Base-by-base conservation (phyloP, 139 green algal genomes). In the Chlamydomonas applanata region DNA sequence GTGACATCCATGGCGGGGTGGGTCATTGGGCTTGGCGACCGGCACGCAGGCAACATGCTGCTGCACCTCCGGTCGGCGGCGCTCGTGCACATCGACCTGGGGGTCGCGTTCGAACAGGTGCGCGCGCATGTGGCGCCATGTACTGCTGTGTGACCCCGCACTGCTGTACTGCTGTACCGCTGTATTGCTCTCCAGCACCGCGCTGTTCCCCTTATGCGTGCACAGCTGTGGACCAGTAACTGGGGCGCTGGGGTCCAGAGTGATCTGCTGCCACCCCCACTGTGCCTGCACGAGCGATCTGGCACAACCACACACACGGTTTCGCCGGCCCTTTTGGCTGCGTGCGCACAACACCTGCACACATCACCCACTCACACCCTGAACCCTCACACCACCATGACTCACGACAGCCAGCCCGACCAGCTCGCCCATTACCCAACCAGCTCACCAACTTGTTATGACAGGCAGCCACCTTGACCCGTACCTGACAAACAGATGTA, bases 81-180 rank as follows among this genome's bases (percentile, higher is more conserved):
- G 77, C 91, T 99, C 57, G 88, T 98, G 75, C 96, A 99, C 87
- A 99, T 99, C 36, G 96, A 99, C 87, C 89, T 99, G 56, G 96
- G 96, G 35, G 88, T 99, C 4, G 96, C 96, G 0, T 99, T 99
- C 79, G 96, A 99, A 81, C 94, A 97, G 78, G 94, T 92, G 27
- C 29, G 73, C 33, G 19, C 3, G 7, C 17, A 25, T 62, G 54
- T 56, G 46, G 14, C 14, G 14, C 14, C 17, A 17, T 56, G 46
- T 56, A 17, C 17, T 14, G 14, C 14, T 56, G 46, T 56, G 46
- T 56, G 46, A 56, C 14, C 14, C 14, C 14, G 46, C 4, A 29
- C 22, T 33, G 20, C 4, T 33, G 54, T 49, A 11, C 40, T 49
- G 40, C 40, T 49, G 40, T 49, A 49, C 40, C 11, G 40, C 11